Conservation (phyloP, 768 basidiomycete genomes). For the Nidularia pulvinata region DNA sequence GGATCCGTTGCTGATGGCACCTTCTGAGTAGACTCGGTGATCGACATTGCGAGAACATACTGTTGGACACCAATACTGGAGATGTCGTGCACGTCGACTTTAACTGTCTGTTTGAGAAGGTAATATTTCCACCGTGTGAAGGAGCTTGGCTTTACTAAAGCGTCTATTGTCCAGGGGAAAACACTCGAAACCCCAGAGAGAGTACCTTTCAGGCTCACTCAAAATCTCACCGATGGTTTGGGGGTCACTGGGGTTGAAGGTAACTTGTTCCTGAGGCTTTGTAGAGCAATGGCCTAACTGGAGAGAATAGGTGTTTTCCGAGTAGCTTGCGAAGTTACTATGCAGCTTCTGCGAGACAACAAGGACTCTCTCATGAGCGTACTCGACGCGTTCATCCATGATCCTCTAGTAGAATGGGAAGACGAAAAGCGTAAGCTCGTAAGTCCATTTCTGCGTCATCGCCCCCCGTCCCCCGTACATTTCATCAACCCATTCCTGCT, state of each 20-base stretch:
- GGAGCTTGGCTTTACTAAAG: neutral
- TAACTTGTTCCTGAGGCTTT: constrained; percentile 21
- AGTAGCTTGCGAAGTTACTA: constrained; percentile 86
- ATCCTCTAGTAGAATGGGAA: constrained; percentile 96
- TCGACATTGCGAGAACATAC: constrained; percentile 94
- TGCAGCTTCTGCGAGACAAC: constrained; percentile 86
- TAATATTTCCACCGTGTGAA: constrained; percentile 18
- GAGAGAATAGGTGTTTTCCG: constrained; percentile 87
- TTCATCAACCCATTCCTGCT: no score
- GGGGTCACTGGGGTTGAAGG: constrained; percentile 95
- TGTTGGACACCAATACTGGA: constrained; percentile 86
- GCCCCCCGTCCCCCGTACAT: no score
- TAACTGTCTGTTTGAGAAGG: constrained; percentile 97
- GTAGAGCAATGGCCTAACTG: no score
- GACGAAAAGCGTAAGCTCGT: constrained; percentile 74
- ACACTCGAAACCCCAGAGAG: constrained; percentile 85
- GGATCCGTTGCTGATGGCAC: neutral
- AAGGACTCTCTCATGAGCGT: constrained; percentile 94
- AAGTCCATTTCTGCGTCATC: constrained; percentile 6
- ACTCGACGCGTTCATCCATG: constrained; percentile 95
- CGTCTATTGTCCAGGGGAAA: constrained; percentile 57
- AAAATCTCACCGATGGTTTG: constrained; percentile 89
- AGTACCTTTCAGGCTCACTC: constrained; percentile 94
- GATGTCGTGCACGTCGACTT: constrained; percentile 97
- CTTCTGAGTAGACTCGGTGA: constrained; percentile 81